Conservation (phyloP, 164 flowering plant species). For the Magnolia changhungtana region DNA sequence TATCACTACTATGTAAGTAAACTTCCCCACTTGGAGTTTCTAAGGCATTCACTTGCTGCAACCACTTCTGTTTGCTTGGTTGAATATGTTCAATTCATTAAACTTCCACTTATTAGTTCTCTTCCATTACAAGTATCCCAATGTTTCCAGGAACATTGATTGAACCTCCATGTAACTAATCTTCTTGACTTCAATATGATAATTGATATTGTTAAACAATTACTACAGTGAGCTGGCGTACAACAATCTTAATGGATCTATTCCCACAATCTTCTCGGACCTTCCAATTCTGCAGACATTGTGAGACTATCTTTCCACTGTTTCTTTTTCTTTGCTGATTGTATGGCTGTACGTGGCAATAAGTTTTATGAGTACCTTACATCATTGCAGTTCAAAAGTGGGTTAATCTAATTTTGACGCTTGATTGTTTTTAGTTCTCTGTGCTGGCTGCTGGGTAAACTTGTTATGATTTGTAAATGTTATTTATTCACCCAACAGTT, state of each 20-base stretch:
- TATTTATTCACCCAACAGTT: neutral
- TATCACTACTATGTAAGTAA: slow-evolving; percentile 73
- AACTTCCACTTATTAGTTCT: neutral
- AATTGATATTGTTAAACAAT: slow-evolving; percentile 2
- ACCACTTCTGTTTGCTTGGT: neutral
- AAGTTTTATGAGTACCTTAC: neutral
- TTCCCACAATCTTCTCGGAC: slow-evolving; percentile 60
- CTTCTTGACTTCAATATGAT: neutral
- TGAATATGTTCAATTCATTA: neutral
- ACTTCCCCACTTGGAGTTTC: neutral
- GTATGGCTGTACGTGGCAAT: neutral
- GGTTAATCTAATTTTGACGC: neutral
- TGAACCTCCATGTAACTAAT: neutral
- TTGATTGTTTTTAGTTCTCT: neutral
- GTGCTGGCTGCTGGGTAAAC: neutral
- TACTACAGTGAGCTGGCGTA: slow-evolving; percentile 64
- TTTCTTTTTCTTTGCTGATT: neutral
- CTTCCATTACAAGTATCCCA: neutral
- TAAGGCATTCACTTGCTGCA: neutral
- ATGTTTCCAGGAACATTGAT: neutral
- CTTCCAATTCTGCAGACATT: slow-evolving; percentile 69
- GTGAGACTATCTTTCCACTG: slow-evolving; percentile 38
- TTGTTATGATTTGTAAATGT: neutral
- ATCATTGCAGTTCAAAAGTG: neutral
- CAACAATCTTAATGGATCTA: slow-evolving; percentile 65